Percentiles rank a stretch among this genome's conserved stretches.
Conservation (phyloP, 2,329 filamentous ascomycete species). For the Fonsecaea nubica region DNA sequence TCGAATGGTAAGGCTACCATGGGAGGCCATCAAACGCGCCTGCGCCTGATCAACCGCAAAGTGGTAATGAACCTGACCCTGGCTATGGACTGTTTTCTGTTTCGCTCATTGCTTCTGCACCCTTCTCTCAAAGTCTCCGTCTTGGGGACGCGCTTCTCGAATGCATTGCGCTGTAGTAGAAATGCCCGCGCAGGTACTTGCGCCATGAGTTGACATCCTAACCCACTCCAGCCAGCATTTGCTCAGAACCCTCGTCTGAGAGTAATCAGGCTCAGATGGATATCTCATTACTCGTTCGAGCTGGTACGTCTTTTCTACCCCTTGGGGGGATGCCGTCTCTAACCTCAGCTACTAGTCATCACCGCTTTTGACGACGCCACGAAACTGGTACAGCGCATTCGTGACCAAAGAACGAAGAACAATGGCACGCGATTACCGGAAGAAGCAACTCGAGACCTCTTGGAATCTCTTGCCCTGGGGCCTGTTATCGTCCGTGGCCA, state of each 20-base stretch:
- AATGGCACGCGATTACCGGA: constrained; percentile 26
- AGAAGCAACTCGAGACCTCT: constrained; percentile 41
- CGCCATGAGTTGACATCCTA: constrained; percentile 22
- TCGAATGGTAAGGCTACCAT: constrained; percentile 15
- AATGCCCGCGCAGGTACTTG: constrained; percentile 5
- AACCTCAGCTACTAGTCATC: constrained; percentile 39
- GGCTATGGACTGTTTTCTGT: neutral
- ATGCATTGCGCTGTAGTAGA: neutral
- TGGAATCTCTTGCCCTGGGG: constrained; percentile 47
- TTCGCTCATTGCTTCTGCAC: neutral
- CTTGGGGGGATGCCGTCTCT: neutral
- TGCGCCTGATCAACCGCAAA: constrained; percentile 1
- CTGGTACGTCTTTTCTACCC: constrained; percentile 23
- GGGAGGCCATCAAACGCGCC: constrained; percentile 15
- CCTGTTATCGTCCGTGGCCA: constrained; percentile 46
- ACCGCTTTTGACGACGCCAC: constrained; percentile 45
- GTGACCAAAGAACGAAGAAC: constrained; percentile 28
- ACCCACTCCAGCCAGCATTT: constrained; percentile 6
- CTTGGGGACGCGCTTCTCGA: too few species aligned
- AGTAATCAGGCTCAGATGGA: constrained; percentile 28
- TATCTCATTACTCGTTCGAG: constrained; percentile 34
- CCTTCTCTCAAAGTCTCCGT: neutral
- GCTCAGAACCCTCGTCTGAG: neutral
- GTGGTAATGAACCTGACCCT: constrained; percentile 3
- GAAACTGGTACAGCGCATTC: constrained; percentile 43